Evolutionary conservation across 371 early-diverging fungal species (phyloP).

Genomic region (Mortierella sp.): DNA sequence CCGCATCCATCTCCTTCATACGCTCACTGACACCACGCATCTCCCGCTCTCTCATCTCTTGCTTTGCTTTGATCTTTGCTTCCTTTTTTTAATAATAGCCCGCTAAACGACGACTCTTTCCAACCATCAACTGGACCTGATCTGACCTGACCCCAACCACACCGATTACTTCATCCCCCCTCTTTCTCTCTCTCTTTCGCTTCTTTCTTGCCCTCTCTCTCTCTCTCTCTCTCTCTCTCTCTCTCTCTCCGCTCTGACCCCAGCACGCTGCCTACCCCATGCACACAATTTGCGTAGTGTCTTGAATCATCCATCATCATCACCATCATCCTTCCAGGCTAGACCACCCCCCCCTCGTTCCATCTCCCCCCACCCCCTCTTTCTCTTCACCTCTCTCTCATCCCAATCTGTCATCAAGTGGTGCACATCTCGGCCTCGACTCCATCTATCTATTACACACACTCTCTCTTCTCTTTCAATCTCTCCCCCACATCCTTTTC

Average conservation of each 20-base stretch:
- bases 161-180: conserved; percentile 4
- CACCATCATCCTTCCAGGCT: background rate
- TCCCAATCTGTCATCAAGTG: too few species aligned
- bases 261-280: too few species aligned
- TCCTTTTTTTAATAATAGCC: conserved; percentile 11
- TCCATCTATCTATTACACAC: background rate
- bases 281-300: background rate
- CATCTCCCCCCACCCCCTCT: background rate
- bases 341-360: too few species aligned
- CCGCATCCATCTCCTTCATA: background rate
- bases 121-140: conserved; percentile 15
- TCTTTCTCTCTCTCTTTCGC: background rate
- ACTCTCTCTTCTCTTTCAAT: background rate
- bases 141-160: conserved; percentile 2
- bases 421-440: too few species aligned
- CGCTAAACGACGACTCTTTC: background rate
- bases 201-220: background rate
- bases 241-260: background rate
- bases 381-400: background rate
- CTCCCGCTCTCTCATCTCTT: background rate
- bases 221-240: background rate
- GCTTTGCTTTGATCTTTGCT: background rate
- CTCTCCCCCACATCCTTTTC: background rate
- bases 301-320: background rate
- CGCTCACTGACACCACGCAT: background rate